phyloP scores from a whole-genome alignment of 2,329 filamentous ascomycete species.

The Botrytis hyacinthi region DNA sequence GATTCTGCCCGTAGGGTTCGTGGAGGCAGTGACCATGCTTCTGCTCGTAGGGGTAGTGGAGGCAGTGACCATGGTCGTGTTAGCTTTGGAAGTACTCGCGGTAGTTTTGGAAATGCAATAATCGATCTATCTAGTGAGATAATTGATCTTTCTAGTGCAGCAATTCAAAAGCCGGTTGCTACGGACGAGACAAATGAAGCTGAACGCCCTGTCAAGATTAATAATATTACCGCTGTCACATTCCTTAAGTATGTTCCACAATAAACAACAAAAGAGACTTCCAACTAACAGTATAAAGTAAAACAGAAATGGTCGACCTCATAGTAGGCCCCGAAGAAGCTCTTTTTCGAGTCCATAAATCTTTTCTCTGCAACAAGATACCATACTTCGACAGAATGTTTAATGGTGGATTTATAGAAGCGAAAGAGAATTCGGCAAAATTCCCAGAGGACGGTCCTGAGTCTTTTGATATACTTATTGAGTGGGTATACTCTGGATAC shows the following conservation, averaged over 20 bases:
- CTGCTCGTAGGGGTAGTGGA: not conserved
- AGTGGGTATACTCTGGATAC: not conserved
- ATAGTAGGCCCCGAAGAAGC: not conserved
- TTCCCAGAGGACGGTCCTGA: constrained; percentile 19
- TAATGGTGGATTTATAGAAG: constrained; percentile 12
- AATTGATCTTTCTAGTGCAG: too few relatives aligned
- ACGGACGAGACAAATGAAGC: not conserved
- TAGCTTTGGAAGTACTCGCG: not conserved
- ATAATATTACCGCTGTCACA: not conserved
- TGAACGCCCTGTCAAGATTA: not conserved
- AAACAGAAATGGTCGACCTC: not conserved
- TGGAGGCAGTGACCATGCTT: too few relatives aligned
- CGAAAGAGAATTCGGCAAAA: not conserved
- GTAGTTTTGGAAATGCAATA: not conserved
- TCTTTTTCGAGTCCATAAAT: not conserved
- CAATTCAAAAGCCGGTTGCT: not conserved
- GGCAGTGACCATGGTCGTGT: not conserved
- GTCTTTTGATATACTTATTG: constrained; percentile 15
- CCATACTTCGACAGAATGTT: constrained; percentile 23
- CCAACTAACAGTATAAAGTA: not conserved
- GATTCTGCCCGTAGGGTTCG: too few relatives aligned
- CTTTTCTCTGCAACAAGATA: not conserved
- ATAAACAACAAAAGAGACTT: too few relatives aligned
- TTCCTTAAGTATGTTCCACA: not conserved
- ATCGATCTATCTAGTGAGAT: too few relatives aligned